These are phyloP conservation scores for Neurospora sp. DNA, from an alignment of 495 filamentous ascomycete genomes.

Conservation along the genomic window DNA sequence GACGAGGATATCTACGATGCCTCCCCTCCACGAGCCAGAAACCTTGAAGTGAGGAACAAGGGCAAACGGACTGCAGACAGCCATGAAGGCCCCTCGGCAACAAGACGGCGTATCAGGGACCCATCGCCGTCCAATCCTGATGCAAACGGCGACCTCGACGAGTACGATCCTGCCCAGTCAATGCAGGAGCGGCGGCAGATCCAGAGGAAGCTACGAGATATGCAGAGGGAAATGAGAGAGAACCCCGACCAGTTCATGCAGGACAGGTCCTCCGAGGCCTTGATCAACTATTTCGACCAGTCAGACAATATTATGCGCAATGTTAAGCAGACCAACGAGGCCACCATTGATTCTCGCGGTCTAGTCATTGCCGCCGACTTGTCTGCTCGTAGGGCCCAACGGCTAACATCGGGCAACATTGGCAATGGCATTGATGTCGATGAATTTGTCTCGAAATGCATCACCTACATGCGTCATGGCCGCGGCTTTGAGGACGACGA, in stretches of 20 bases:
- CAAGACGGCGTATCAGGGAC: constrained; percentile 28
- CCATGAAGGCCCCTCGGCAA: constrained; percentile 26
- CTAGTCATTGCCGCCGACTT: constrained; percentile 71
- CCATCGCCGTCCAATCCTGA: constrained; percentile 15
- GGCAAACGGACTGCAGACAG: constrained; percentile 42
- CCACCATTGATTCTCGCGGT: constrained; percentile 77
- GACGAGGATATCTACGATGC: not conserved
- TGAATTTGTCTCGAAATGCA: constrained; percentile 87
- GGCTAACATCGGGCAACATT: constrained; percentile 58
- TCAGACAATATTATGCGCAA: constrained; percentile 54
- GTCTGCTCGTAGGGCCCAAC: constrained; percentile 59
- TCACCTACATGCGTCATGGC: constrained; percentile 71
- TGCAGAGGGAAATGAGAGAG: constrained; percentile 59
- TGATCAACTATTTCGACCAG: constrained; percentile 51
- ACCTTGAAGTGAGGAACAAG: constrained; percentile 20
- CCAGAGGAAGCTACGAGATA: constrained; percentile 56
- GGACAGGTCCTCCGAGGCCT: constrained; percentile 36
- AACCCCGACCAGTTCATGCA: constrained; percentile 58
- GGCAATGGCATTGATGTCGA: constrained; percentile 76
- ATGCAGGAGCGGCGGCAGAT: constrained; percentile 64
- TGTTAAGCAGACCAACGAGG: constrained; percentile 89
- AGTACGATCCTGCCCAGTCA: constrained; percentile 85
- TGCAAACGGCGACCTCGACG: constrained; percentile 23
- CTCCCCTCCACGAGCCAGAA: not conserved
- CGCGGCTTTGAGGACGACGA: constrained; percentile 31